A percentile compares a stretch with the other conserved stretches of the same genome.
Evolutionary conservation across 2,329 filamentous ascomycete species (phyloP).

Genomic region (Ceratocystis colombiana): DNA sequence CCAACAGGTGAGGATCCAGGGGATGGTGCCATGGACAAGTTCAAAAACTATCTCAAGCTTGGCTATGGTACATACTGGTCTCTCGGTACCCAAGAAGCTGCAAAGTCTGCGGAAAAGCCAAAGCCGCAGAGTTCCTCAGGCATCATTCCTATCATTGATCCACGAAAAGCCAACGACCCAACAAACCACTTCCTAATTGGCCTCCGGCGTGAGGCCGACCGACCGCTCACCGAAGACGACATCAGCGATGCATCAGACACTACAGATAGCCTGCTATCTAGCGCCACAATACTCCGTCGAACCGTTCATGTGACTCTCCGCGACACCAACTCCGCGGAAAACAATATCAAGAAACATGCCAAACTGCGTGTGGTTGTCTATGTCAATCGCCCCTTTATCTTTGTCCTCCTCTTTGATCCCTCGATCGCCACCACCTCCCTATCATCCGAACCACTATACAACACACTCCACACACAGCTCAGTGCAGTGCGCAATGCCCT

Average conservation of each 20-base stretch:
- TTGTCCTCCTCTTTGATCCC: slow-evolving; percentile 57
- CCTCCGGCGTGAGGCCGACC: slow-evolving; percentile 53
- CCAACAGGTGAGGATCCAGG: slow-evolving; percentile 27
- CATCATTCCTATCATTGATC: slow-evolving; percentile 16
- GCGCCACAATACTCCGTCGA: slow-evolving; percentile 15
- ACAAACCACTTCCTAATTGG: slow-evolving; percentile 55
- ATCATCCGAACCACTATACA: slow-evolving; percentile 47
- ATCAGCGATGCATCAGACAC: slow-evolving; percentile 32
- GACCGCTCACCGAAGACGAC: slow-evolving; percentile 33
- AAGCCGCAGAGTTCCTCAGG: slow-evolving; percentile 10
- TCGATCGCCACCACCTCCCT: slow-evolving; percentile 49
- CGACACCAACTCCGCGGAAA: slow-evolving; percentile 37
- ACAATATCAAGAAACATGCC: slow-evolving; percentile 31
- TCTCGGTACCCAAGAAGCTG: slow-evolving; percentile 3
- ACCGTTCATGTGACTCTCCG: slow-evolving; percentile 32
- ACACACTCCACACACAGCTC: slow-evolving; percentile 51
- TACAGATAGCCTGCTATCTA: slow-evolving; percentile 39
- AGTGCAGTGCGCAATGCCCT: slow-evolving; percentile 49
- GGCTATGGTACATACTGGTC: slow-evolving; percentile 59
- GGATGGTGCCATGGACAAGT: slow-evolving; percentile 41
- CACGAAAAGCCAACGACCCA: slow-evolving; percentile 25
- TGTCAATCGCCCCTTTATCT: slow-evolving; percentile 64
- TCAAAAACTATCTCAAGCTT: slow-evolving; percentile 55
- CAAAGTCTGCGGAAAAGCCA: slow-evolving; percentile 15
- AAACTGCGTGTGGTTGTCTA: slow-evolving; percentile 63